Evolutionary conservation across 192 early-diverging fungal species (phyloP).

Genomic region (Polychytrium aggregatum): DNA sequence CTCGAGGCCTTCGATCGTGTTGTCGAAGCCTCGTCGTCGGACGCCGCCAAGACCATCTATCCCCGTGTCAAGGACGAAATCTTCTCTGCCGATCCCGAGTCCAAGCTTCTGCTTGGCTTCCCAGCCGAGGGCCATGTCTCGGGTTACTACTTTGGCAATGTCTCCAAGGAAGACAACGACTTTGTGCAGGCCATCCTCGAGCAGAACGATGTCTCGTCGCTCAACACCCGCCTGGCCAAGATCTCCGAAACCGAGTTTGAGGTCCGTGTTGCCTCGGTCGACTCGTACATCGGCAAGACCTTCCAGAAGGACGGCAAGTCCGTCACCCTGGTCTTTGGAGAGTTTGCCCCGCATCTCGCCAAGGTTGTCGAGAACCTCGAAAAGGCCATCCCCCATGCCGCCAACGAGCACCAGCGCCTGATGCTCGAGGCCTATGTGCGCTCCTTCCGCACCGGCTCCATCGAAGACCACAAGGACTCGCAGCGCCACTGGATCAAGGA

Average conservation of each 20-base stretch:
- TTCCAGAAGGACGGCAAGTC: conserved; percentile 18
- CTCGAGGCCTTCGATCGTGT: conserved; percentile 28
- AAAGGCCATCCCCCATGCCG: conserved; percentile 31
- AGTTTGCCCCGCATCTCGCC: conserved; percentile 29
- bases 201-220: conserved; percentile 21
- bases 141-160: conserved; percentile 41
- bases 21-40: conserved; percentile 20
- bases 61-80: conserved; percentile 13
- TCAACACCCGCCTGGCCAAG: conserved; percentile 39
- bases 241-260: conserved; percentile 9
- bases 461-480: conserved; percentile 44
- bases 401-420: conserved; percentile 38
- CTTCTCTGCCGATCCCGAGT: conserved; percentile 26
- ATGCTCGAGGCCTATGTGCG: conserved; percentile 39
- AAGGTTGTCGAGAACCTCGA: conserved; percentile 26
- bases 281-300: conserved; percentile 8
- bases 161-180: conserved; percentile 37
- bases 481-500: conserved; percentile 47
- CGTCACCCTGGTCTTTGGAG: conserved; percentile 32
- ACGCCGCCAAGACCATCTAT: conserved; percentile 17
- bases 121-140: conserved; percentile 46
- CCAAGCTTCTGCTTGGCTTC: conserved; percentile 38
- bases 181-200: conserved; percentile 22
- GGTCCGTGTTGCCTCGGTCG: conserved; percentile 27
- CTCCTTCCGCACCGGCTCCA: conserved; percentile 43